A percentile compares a stretch with the other conserved stretches of the same genome.
Evolutionary conservation across 208 protist species (phyloP).

Genomic region (Crithidia mellificae): DNA sequence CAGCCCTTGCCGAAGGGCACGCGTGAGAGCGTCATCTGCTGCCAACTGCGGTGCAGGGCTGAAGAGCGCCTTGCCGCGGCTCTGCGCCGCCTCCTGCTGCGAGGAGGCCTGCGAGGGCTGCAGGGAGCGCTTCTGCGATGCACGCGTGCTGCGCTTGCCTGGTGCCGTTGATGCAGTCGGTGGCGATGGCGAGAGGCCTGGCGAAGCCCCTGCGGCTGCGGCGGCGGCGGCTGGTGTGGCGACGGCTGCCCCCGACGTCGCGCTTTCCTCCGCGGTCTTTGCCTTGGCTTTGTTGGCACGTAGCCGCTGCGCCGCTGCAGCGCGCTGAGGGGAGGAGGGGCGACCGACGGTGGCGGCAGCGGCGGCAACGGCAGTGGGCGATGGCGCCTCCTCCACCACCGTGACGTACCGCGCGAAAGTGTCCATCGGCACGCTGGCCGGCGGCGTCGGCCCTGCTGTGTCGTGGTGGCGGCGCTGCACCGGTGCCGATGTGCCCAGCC

Average conservation of each 20-base stretch:
- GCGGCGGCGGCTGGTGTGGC: background rate
- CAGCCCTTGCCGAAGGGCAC: conserved; percentile 22
- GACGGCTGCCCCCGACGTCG: background rate
- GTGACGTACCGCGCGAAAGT: conserved; percentile 65
- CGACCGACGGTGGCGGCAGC: conserved; percentile 5
- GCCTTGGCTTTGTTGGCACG: background rate
- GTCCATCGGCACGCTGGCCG: conserved; percentile 52
- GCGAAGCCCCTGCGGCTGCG: background rate
- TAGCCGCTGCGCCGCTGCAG: background rate
- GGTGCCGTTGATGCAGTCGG: background rate
- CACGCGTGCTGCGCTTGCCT: conserved; percentile 5
- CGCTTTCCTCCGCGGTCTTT: background rate
- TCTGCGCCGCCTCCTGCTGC: background rate
- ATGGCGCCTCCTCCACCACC: conserved; percentile 27
- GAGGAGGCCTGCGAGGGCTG: conserved; percentile 2
- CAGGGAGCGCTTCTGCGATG: conserved; percentile 5
- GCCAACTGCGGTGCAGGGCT: background rate
- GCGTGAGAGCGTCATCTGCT: conserved; percentile 23
- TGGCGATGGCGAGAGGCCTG: conserved; percentile 10
- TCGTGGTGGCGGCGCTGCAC: background rate
- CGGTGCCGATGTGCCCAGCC: conserved; percentile 11
- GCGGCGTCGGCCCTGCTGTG: conserved; percentile 21
- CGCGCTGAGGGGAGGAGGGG: background rate
- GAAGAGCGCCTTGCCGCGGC: conserved; percentile 7
- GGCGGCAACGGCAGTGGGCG: background rate